phyloP scores from a whole-genome alignment of 805 yeast species.

The Tetrapisispora iriomotensis region DNA sequence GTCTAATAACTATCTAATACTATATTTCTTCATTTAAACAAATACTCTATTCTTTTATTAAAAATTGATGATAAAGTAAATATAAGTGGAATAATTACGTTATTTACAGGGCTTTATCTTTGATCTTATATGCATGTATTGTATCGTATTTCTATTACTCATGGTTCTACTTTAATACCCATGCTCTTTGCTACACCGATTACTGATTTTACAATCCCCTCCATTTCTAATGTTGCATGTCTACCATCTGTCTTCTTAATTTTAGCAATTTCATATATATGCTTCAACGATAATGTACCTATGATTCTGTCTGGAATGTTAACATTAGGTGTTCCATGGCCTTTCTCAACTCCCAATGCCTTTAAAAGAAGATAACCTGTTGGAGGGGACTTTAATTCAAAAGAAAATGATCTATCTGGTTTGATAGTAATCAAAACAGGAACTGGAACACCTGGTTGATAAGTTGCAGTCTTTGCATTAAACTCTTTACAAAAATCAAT shows the following conservation, averaged over 20 bases:
- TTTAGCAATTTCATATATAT: constrained; percentile 88
- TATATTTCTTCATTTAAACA: neutral
- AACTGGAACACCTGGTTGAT: constrained; percentile 77
- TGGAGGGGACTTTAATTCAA: constrained; percentile 84
- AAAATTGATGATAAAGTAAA: neutral
- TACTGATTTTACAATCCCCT: constrained; percentile 71
- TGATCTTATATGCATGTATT: neutral
- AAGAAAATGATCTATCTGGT: constrained; percentile 86
- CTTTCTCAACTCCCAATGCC: constrained; percentile 64
- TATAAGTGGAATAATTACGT: neutral
- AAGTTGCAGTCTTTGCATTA: constrained; percentile 90
- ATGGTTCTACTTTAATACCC: constrained; percentile 76
- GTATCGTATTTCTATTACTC: neutral
- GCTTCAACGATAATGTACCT: constrained; percentile 72
- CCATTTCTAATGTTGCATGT: constrained; percentile 59
- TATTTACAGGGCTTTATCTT: constrained; percentile 3
- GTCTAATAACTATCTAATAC: too few relatives aligned
- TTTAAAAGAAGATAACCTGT: constrained; percentile 77
- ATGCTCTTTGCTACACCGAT: constrained; percentile 82
- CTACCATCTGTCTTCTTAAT: constrained; percentile 80
- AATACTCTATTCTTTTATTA: too few relatives aligned
- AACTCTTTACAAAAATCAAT: constrained; percentile 97
- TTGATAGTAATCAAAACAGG: constrained; percentile 77
- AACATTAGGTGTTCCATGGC: constrained; percentile 48
- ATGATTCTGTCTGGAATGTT: constrained; percentile 28